Conservation (phyloP, 2,329 filamentous ascomycete genomes). For the Aureobasidium zeae region DNA sequence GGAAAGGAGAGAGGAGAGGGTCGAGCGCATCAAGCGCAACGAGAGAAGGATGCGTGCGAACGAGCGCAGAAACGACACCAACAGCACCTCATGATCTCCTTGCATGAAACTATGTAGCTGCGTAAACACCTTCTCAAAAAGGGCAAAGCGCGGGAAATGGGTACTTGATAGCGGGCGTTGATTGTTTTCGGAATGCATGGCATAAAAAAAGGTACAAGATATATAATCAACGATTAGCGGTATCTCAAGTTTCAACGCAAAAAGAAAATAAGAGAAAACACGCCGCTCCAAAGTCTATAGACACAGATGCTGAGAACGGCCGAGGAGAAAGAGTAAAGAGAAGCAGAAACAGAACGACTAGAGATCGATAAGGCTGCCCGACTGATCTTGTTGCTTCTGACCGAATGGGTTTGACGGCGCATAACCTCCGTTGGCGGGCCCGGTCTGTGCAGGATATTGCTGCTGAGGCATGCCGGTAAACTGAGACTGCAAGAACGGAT, state of each 20-base stretch:
- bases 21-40: conserved; percentile 34
- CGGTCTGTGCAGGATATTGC: conserved; percentile 34
- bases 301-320: conserved; percentile 11
- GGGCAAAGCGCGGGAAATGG: too few relatives aligned
- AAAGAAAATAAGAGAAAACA: neutral
- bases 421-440: conserved; percentile 40
- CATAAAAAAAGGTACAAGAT: conserved; percentile 1
- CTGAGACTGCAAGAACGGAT: conserved; percentile 79
- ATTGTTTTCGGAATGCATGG: too few relatives aligned
- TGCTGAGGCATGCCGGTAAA: conserved; percentile 58
- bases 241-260: conserved; percentile 13
- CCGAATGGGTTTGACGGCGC: conserved; percentile 49
- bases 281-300: conserved; percentile 14
- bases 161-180: too few relatives aligned
- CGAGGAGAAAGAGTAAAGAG: neutral
- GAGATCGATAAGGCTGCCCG: conserved; percentile 53
- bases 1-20: conserved; percentile 53
- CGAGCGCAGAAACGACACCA: conserved; percentile 46
- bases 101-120: too few relatives aligned
- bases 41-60: conserved; percentile 38
- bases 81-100: conserved; percentile 9
- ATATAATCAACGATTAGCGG: conserved; percentile 14
- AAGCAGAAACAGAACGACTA: conserved; percentile 23
- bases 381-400: conserved; percentile 35
- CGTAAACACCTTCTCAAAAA: too few relatives aligned